Percentiles rank a stretch among this genome's conserved stretches.
phyloP scores from a whole-genome alignment of 305 asterid genomes.

The Solanum hybrid region DNA sequence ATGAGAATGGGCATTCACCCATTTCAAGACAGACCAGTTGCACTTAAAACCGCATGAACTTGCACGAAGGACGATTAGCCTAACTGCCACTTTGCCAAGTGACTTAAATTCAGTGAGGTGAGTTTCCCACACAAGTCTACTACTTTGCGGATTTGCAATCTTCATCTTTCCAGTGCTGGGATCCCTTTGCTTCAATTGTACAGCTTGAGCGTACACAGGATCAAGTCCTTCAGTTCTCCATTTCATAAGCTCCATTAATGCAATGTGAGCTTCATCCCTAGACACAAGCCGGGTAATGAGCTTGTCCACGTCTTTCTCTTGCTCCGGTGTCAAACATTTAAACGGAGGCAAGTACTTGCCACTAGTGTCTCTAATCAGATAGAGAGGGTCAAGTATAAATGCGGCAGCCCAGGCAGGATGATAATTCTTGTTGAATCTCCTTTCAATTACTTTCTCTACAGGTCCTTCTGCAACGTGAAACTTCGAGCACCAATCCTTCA shows the following conservation, averaged over 20 bases:
- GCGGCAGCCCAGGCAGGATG: slow-evolving; percentile 98
- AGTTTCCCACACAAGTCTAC: slow-evolving; percentile 96
- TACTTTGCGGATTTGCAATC: slow-evolving; percentile 81
- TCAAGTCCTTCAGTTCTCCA: slow-evolving; percentile 97
- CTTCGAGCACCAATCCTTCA: slow-evolving; percentile 73
- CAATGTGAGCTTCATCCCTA: slow-evolving; percentile 86
- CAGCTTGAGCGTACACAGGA: slow-evolving; percentile 90
- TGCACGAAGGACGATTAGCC: slow-evolving; percentile 77
- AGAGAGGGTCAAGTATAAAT: slow-evolving; percentile 79
- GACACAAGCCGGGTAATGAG: slow-evolving; percentile 80
- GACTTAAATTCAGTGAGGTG: slow-evolving; percentile 63
- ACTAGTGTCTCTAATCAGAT: slow-evolving; percentile 63
- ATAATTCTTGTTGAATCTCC: slow-evolving; percentile 65
- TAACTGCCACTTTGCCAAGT: slow-evolving; percentile 74
- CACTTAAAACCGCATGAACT: slow-evolving; percentile 65
- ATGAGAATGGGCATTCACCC: slow-evolving; percentile 48
- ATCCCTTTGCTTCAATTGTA: slow-evolving; percentile 76
- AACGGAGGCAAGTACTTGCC: slow-evolving; percentile 93
- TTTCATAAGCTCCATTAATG: slow-evolving; percentile 95
- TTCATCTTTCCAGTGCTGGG: slow-evolving; percentile 73
- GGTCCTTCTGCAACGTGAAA: slow-evolving; percentile 52
- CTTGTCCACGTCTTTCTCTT: slow-evolving; percentile 89
- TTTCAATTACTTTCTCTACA: slow-evolving; percentile 61
- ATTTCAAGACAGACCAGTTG: slow-evolving; percentile 43
- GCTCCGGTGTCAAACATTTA: slow-evolving; percentile 72